phyloP scores from a whole-genome alignment of 2,329 filamentous ascomycete genomes.

The Pseudocercospora vitis region DNA sequence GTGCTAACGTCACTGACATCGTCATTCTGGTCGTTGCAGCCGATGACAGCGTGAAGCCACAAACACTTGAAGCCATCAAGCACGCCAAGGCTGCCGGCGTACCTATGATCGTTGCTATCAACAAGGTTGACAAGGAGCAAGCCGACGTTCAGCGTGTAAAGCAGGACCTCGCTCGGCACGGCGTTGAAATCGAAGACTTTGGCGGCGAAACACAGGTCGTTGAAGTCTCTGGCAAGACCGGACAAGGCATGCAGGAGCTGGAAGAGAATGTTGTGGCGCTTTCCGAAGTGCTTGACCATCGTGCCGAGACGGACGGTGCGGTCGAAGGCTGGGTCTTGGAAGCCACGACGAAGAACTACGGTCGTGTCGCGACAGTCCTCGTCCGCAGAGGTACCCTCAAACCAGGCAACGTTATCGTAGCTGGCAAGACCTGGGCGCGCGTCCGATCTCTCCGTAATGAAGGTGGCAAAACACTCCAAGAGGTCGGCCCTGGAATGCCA shows the following conservation, averaged over 20 bases:
- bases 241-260: slow-evolving; percentile 83
- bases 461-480: slow-evolving; percentile 67
- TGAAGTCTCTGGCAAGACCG: slow-evolving; percentile 88
- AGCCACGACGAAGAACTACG: slow-evolving; percentile 79
- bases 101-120: slow-evolving; percentile 96
- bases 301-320: slow-evolving; percentile 72
- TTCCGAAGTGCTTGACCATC: slow-evolving; percentile 86
- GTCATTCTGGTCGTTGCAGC: slow-evolving; percentile 93
- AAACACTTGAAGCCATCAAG: slow-evolving; percentile 93
- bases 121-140: slow-evolving; percentile 90
- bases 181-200: slow-evolving; percentile 89
- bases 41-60: slow-evolving; percentile 95
- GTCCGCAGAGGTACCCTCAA: slow-evolving; percentile 83
- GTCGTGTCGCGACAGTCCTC: slow-evolving; percentile 83
- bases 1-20: slow-evolving; percentile 94
- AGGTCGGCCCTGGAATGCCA: slow-evolving; percentile 82
- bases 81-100: slow-evolving; percentile 85
- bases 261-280: slow-evolving; percentile 87
- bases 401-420: slow-evolving; percentile 78
- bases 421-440: slow-evolving; percentile 82
- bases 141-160: slow-evolving; percentile 82
- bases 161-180: slow-evolving; percentile 76
- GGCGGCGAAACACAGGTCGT: slow-evolving; percentile 94
- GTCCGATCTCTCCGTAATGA: slow-evolving; percentile 85
- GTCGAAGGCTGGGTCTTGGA: slow-evolving; percentile 95